phyloP scores from a whole-genome alignment of 371 early-diverging fungal genomes.

The Dinochytrium kinnereticum region DNA sequence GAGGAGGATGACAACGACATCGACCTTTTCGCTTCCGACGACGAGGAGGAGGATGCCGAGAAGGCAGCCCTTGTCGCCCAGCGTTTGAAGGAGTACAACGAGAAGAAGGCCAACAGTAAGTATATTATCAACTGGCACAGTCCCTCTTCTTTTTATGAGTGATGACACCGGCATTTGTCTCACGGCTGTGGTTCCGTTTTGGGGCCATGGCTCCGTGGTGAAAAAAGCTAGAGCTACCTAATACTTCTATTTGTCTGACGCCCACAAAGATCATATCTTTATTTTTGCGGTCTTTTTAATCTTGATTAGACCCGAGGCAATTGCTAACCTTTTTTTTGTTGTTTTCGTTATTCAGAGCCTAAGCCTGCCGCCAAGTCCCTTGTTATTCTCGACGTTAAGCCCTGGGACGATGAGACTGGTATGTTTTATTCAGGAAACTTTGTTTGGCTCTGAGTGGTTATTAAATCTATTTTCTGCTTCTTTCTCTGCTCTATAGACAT shows the following conservation, averaged over 20 bases:
- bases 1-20: conserved; percentile 92
- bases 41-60: conserved; percentile 90
- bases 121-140: conserved; percentile 4
- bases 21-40: conserved; percentile 95
- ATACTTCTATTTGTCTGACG: conserved; percentile 30
- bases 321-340: background rate
- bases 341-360: conserved; percentile 62
- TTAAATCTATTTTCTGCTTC: background rate
- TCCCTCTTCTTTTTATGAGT: conserved; percentile 15
- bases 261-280: background rate
- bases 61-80: conserved; percentile 86
- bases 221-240: conserved; percentile 47
- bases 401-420: conserved; percentile 97
- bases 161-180: conserved; percentile 52
- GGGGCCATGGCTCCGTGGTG: conserved; percentile 20
- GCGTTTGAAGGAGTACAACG: conserved; percentile 91
- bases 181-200: conserved; percentile 29
- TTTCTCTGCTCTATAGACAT: conserved; percentile 52
- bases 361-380: conserved; percentile 91
- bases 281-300: no score
- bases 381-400: conserved; percentile 92
- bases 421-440: no score
- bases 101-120: conserved; percentile 85
- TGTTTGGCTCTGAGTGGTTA: conserved; percentile 1
- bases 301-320: no score